These are phyloP conservation scores for Pyrenophora graminea DNA, from an alignment of 2,329 filamentous ascomycete genomes.

Conservation along the genomic window DNA sequence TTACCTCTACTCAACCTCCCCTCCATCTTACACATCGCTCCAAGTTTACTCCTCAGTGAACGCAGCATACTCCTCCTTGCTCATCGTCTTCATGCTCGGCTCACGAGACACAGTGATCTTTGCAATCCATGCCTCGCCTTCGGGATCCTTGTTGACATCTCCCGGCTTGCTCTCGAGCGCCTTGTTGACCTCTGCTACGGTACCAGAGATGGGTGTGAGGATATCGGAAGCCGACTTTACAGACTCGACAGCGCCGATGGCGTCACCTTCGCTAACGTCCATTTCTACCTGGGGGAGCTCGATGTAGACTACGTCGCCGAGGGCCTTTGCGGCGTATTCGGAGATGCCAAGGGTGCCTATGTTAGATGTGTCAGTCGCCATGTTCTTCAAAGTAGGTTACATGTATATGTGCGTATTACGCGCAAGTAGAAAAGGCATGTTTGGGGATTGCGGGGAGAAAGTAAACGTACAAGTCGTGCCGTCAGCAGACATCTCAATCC, in stretches of 20 bases:
- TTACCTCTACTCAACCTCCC: neutral
- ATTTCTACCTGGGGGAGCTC: constrained; percentile 79
- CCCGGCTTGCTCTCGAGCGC: constrained; percentile 81
- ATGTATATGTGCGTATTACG: too few relatives aligned
- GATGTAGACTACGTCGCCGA: constrained; percentile 96
- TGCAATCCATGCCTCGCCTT: constrained; percentile 90
- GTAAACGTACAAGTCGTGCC: constrained; percentile 69
- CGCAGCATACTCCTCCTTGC: constrained; percentile 73
- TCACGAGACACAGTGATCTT: constrained; percentile 82
- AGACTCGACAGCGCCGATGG: constrained; percentile 93
- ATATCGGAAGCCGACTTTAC: constrained; percentile 99
- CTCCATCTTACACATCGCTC: too few relatives aligned
- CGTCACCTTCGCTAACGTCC: constrained; percentile 74
- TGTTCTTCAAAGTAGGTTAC: neutral
- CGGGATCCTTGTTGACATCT: constrained; percentile 86
- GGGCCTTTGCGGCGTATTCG: constrained; percentile 84
- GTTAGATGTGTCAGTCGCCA: neutral
- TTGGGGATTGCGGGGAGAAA: constrained; percentile 4
- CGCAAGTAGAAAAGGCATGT: neutral
- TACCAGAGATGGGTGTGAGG: constrained; percentile 82
- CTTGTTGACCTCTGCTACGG: constrained; percentile 73
- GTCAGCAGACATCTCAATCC: constrained; percentile 86
- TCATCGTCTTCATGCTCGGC: constrained; percentile 65
- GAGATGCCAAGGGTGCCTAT: constrained; percentile 79
- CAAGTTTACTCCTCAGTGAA: constrained; percentile 62